A percentile compares a stretch with the other conserved stretches of the same genome.
These are phyloP conservation scores for Microthlaspi erraticum DNA, from an alignment of 345 rosid species.

Conservation along the genomic window DNA sequence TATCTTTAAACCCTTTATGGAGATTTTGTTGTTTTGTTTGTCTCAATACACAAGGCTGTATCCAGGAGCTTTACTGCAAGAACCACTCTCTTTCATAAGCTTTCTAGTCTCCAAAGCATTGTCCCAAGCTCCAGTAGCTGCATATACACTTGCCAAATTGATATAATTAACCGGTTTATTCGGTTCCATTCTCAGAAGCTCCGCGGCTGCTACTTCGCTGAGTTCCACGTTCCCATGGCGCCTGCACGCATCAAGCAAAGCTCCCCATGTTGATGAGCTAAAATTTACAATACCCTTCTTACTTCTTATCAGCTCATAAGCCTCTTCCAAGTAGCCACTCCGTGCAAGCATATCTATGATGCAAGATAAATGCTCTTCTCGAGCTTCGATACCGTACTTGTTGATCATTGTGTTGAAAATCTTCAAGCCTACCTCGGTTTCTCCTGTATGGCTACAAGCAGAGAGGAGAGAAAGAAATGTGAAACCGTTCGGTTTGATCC, in stretches of 20 bases:
- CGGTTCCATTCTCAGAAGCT: constrained; percentile 59
- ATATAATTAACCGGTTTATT: constrained; percentile 60
- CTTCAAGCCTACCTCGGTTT: constrained; percentile 60
- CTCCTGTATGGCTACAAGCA: constrained; percentile 76
- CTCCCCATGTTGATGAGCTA: constrained; percentile 66
- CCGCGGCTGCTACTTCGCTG: constrained; percentile 56
- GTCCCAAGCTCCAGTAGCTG: constrained; percentile 61
- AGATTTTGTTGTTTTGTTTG: constrained; percentile 33
- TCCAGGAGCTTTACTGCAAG: constrained; percentile 58
- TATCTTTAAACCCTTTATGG: background rate
- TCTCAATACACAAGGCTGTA: constrained; percentile 58
- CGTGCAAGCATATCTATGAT: constrained; percentile 75
- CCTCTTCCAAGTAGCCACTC: constrained; percentile 62
- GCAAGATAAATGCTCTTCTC: constrained; percentile 70
- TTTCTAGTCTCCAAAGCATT: constrained; percentile 51
- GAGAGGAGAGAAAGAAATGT: constrained; percentile 71
- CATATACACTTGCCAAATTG: constrained; percentile 62
- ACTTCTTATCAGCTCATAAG: constrained; percentile 51
- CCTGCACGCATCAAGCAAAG: constrained; percentile 67
- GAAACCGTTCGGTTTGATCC: constrained; percentile 63
- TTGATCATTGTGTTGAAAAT: constrained; percentile 59
- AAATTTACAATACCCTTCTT: constrained; percentile 48
- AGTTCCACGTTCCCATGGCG: constrained; percentile 51
- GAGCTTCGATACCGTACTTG: constrained; percentile 54
- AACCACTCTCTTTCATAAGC: constrained; percentile 56